Percentiles rank a stretch among this genome's conserved stretches.
Conservation (phyloP, 2,329 filamentous ascomycete genomes). For the Hymenoscyphus occultus region DNA sequence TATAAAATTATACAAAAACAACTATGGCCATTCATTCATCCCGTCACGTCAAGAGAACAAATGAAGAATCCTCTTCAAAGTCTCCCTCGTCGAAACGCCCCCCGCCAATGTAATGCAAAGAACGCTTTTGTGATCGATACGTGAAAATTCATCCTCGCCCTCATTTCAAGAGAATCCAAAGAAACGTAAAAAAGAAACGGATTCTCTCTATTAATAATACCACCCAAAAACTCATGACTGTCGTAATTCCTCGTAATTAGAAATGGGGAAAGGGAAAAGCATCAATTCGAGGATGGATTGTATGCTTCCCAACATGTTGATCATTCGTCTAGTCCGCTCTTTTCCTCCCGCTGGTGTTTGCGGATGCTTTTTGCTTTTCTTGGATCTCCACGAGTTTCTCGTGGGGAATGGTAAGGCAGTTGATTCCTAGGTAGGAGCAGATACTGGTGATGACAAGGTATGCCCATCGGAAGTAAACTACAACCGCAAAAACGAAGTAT, state of each 20-base stretch:
- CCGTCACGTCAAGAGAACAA: neutral
- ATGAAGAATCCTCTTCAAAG: constrained; percentile 3
- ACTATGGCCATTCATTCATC: neutral
- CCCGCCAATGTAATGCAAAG: neutral
- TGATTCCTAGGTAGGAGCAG: constrained; percentile 88
- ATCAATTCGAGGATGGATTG: neutral
- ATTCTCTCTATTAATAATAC: constrained; percentile 2
- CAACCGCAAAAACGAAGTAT: constrained; percentile 77
- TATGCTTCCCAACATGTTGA: neutral
- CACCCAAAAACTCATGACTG: neutral
- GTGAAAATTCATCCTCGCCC: neutral
- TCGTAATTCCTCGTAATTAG: constrained; percentile 1
- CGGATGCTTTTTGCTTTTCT: constrained; percentile 26
- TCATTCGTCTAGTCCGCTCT: constrained; percentile 26
- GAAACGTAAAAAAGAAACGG: neutral
- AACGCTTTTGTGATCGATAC: neutral
- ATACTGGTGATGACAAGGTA: constrained; percentile 87
- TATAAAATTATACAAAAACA: constrained; percentile 5
- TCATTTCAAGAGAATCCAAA: neutral
- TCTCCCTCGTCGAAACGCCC: constrained; percentile 3
- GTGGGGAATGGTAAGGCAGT: constrained; percentile 80
- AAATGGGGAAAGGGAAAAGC: neutral
- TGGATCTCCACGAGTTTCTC: constrained; percentile 44
- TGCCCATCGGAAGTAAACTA: constrained; percentile 94
- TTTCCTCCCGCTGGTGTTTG: constrained; percentile 32